Percentiles rank a stretch among this genome's conserved stretches.
phyloP scores from a whole-genome alignment of 371 early-diverging fungal genomes.

The Mucor mucedo region DNA sequence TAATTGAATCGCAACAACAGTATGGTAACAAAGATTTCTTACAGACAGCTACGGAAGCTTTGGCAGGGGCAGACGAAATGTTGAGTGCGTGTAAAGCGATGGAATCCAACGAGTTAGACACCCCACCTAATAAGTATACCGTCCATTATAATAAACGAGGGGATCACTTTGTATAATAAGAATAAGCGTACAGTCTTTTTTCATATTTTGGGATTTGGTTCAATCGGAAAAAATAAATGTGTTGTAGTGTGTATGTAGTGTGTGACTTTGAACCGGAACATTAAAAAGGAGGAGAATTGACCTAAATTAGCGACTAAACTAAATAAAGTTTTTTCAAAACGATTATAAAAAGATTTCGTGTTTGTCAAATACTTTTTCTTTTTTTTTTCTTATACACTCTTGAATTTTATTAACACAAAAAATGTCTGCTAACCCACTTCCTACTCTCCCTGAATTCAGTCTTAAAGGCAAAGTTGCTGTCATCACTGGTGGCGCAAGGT shows the following conservation, averaged over 20 bases:
- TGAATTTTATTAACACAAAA: background rate
- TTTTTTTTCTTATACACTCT: background rate
- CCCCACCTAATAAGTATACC: constrained; percentile 46
- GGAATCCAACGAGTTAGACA: constrained; percentile 21
- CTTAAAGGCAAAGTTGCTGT: constrained; percentile 50
- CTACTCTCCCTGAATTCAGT: constrained; percentile 44
- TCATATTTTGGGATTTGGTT: background rate
- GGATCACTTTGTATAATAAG: constrained; percentile 24
- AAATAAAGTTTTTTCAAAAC: constrained; percentile 1
- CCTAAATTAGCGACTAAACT: background rate
- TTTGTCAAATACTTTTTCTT: background rate
- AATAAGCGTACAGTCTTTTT: background rate
- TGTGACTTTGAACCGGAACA: background rate
- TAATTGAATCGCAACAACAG: constrained; percentile 42
- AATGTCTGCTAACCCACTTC: constrained; percentile 15
- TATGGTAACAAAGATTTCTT: constrained; percentile 46
- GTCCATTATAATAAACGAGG: constrained; percentile 41
- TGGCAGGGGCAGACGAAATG: constrained; percentile 49
- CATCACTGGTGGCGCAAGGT: constrained; percentile 56
- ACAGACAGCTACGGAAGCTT: constrained; percentile 42
- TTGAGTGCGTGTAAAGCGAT: constrained; percentile 37
- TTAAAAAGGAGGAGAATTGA: background rate
- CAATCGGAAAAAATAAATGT: background rate
- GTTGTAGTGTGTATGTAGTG: too few relatives aligned
- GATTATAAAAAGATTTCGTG: background rate